Base-by-base conservation (phyloP, 768 basidiomycete species). In the Aureoboletus auriporus region DNA sequence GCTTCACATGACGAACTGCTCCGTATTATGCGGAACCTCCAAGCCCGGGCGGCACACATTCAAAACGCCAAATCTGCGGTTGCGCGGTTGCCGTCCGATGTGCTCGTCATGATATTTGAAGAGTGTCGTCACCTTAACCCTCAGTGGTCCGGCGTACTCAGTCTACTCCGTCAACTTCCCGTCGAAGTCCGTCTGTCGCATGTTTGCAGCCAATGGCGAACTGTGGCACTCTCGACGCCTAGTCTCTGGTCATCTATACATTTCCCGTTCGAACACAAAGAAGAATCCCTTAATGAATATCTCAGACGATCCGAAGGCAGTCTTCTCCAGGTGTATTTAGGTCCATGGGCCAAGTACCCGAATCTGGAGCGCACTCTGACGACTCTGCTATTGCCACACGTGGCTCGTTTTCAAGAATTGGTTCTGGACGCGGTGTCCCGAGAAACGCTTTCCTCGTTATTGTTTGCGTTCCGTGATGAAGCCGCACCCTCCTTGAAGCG, bases 161-260 rank as follows among this genome's bases (percentile, higher is more conserved):
- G 56, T 46, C 55, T 64, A 8, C 66, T 68, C 30, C 64, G 59
- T 39, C 66, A 68, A 42, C 59, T 57, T n/a, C 66, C 66, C 28
- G 29, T 67, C 45, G 66, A 66, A 49, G 56, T 66, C 30, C 65
- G 64, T 28, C 47, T 72, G 26, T 67, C 71, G 30, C 64, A 66
- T 39, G 65, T 71, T 17, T 62, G 61, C 30, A 57, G 52, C 33
- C 63, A 61, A 35, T 70, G 71, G 71, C 64, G 70, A 29, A 50
- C 51, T 6, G 62, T 71, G 12, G 63, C 71, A 13, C 63, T 72
- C 34, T 51, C 63, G 17, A 56, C 58, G 6, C 67, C 71, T 1
- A 63, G 47, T 12, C 60, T 71, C 46, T 71, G 68, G 71, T 67
- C 67, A 14, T 58, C 57, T 13, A 62, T 69, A 48, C 64, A 57